phyloP scores from a whole-genome alignment of 352 stramenopile genomes.

The Phytophthora cryptogea region DNA sequence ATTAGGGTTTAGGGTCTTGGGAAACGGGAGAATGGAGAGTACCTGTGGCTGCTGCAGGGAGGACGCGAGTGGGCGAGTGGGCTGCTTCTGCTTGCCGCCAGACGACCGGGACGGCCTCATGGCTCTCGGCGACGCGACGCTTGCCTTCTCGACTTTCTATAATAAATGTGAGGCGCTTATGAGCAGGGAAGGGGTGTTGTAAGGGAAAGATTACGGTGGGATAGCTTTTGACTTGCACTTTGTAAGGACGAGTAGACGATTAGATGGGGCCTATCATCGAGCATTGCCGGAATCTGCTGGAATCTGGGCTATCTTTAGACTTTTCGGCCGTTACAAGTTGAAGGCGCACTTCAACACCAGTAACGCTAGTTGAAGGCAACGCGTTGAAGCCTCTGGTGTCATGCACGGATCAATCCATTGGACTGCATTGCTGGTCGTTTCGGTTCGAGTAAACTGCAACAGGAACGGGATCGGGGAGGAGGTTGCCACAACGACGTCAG shows the following conservation, averaged over 20 bases:
- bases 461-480: background rate
- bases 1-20: background rate
- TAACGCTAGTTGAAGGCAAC: conserved; percentile 1
- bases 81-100: conserved; percentile 9
- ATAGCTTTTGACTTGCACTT: too few species aligned
- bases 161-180: conserved; percentile 9
- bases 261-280: too few species aligned
- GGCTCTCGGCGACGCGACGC: conserved; percentile 3
- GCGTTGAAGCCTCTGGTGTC: background rate
- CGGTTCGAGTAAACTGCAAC: background rate
- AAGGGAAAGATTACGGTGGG: too few species aligned
- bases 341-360: conserved; percentile 1
- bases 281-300: background rate
- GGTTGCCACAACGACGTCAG: background rate
- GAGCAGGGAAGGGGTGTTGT: too few species aligned
- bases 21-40: conserved; percentile 1
- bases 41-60: conserved; percentile 18
- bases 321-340: conserved; percentile 16
- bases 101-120: conserved; percentile 14
- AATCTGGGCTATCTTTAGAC: conserved; percentile 6
- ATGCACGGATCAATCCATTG: background rate
- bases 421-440: background rate
- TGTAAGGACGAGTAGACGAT: too few species aligned
- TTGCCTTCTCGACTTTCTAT: conserved; percentile 14
- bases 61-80: conserved; percentile 16